Base-by-base conservation (phyloP, 2,329 filamentous ascomycete genomes). In the Diplodia scrobiculata region DNA sequence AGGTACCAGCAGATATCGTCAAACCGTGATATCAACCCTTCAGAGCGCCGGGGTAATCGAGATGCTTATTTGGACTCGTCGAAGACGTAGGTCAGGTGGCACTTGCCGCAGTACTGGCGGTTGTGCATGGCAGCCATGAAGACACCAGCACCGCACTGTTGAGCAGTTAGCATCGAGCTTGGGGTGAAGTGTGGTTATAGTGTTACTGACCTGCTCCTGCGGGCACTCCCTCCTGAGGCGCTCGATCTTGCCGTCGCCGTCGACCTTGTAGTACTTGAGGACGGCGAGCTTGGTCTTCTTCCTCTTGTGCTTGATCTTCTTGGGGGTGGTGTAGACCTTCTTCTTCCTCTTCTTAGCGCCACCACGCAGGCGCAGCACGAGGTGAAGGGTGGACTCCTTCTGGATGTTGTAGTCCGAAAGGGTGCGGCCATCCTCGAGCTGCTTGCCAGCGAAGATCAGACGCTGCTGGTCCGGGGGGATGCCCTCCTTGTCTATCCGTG, bases 251-350 rank as follows among this genome's bases (percentile, higher is more conserved):
- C 96, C 95, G 79, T 99, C 95, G 77, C 91, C 92, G 83, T 98
- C 95, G 77, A 99, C 95, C 91, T 99, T 99, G 91, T 99, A 99
- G 91, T 99, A 99, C 90, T 99, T 99, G 83, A 99, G 93, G 76
- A 99, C 94, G 79, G 95, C 95, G 83, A 99, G 86, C 91, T 99
- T 99, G 89, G 91, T 97, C 94, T 99, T 99, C 92, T 98, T 99
- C 87, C 92, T 91, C 93, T 99, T 99, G 90, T 99, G 95, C 95
- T 99, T 99, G 91, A 99, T 99, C 92, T 99, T 99, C 93, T 99
- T 99, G 83, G 95, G 95, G 79, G 95, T 99, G 82, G 92, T 98
- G 91, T 99, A 99, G 76, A 99, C 95, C 93, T 99, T 99, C 92
- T 99, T 99, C 84, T 96, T 89, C 91, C 98, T 97, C 92, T 99